Conservation (phyloP, 2,329 filamentous ascomycete species). For the Xylariales sp. region DNA sequence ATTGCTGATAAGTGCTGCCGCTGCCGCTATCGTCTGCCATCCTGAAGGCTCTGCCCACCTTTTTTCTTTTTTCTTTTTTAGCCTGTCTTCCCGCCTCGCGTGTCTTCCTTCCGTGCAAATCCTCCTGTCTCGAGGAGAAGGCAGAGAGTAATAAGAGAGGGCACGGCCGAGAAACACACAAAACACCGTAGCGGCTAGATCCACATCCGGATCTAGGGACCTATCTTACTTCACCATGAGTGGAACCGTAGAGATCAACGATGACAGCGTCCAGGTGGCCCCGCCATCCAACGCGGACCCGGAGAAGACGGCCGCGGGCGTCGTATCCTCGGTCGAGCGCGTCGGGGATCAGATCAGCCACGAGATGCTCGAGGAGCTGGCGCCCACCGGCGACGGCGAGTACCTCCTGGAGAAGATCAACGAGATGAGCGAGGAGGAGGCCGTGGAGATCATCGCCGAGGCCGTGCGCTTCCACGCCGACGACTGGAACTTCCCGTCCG, state of each 20-base stretch:
- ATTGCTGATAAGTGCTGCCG: no score
- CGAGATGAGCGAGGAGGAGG: constrained; percentile 37
- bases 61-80: no score
- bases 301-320: constrained; percentile 3
- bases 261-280: constrained; percentile 1
- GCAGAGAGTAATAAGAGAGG: no score
- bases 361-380: constrained; percentile 33
- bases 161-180: no score
- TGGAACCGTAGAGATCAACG: constrained; percentile 1
- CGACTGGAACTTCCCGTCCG: constrained; percentile 39
- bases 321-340: not conserved
- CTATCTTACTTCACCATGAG: no score
- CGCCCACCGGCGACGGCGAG: constrained; percentile 36
- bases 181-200: no score
- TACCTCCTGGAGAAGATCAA: constrained; percentile 37
- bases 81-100: no score
- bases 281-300: not conserved
- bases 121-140: no score
- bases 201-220: no score
- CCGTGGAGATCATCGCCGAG: constrained; percentile 32
- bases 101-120: no score
- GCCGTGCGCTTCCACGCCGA: constrained; percentile 33
- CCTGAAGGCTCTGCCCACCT: no score
- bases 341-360: constrained; percentile 32
- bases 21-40: no score